Percentiles rank a stretch among this genome's conserved stretches.
Conservation (phyloP, 2,329 filamentous ascomycete species). For the Ophiocordyceps camponoti-leonardi region DNA sequence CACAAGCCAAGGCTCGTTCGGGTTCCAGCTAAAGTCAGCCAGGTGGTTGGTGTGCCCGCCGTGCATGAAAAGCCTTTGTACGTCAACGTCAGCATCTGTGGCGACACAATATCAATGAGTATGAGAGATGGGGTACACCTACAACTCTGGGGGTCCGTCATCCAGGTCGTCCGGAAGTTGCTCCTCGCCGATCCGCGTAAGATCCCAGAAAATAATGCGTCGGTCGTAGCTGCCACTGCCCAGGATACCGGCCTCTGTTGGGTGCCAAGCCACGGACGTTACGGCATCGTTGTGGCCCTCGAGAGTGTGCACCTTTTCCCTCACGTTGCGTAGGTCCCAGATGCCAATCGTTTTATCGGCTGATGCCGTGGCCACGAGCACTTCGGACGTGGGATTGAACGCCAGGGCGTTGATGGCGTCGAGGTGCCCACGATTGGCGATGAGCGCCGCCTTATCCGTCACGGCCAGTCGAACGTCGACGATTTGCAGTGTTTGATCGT, state of each 20-base stretch:
- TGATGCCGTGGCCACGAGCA: conserved; percentile 78
- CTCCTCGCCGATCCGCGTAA: conserved; percentile 81
- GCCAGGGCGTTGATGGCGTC: conserved; percentile 94
- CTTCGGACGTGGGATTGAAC: conserved; percentile 86
- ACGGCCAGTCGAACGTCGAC: conserved; percentile 63
- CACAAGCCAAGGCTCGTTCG: conserved; percentile 91
- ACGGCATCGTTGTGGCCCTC: conserved; percentile 82
- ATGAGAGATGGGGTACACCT: conserved; percentile 19
- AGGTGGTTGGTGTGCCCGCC: conserved; percentile 95
- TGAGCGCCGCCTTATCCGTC: conserved; percentile 49
- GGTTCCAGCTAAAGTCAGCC: conserved; percentile 95
- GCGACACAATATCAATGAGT: background rate
- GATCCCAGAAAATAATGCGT: conserved; percentile 90
- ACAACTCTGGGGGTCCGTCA: conserved; percentile 89
- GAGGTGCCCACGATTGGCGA: conserved; percentile 57
- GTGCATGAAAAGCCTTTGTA: conserved; percentile 81
- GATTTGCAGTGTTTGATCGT: conserved; percentile 85
- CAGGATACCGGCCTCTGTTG: conserved; percentile 71
- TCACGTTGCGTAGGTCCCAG: conserved; percentile 87
- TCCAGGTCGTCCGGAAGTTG: conserved; percentile 89
- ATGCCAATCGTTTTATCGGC: conserved; percentile 89
- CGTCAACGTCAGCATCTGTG: conserved; percentile 7
- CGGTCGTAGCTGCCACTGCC: conserved; percentile 88
- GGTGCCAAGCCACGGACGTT: conserved; percentile 89
- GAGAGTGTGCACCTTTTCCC: conserved; percentile 75